A percentile compares a stretch with the other conserved stretches of the same genome.
Conservation (phyloP, 2,329 filamentous ascomycete genomes). For the Alternaria longipes region DNA sequence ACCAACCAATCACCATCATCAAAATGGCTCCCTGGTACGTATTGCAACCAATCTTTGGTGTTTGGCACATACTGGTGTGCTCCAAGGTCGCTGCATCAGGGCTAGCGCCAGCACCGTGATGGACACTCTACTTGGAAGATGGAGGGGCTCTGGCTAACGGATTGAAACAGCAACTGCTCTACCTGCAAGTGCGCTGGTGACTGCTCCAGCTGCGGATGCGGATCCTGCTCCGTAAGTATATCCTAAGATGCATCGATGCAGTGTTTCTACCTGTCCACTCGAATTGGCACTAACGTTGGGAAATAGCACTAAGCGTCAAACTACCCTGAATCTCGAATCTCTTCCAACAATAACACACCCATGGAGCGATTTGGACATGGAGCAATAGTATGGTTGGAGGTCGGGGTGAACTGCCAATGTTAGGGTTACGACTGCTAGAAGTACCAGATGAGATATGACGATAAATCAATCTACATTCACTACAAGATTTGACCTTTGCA, state of each 20-base stretch:
- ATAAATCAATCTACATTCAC: neutral
- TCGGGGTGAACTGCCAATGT: conserved; percentile 1
- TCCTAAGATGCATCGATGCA: neutral
- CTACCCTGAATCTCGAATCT: conserved; percentile 3
- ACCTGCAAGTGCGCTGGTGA: conserved; percentile 44
- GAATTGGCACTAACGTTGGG: neutral
- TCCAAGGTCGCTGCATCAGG: neutral
- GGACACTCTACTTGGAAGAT: conserved; percentile 15
- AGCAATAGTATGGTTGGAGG: neutral
- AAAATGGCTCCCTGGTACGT: conserved; percentile 41
- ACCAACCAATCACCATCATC: conserved; percentile 17
- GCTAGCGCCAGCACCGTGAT: conserved; percentile 31
- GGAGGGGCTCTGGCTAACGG: conserved; percentile 10
- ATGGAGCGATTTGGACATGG: conserved; percentile 1
- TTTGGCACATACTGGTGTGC: neutral
- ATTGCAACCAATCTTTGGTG: neutral
- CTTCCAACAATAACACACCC: neutral
- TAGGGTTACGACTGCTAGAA: conserved; percentile 2
- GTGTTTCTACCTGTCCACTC: neutral
- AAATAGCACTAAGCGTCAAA: conserved; percentile 22
- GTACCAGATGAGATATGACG: neutral
- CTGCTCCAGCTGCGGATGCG: conserved; percentile 45
- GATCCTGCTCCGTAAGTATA: conserved; percentile 36
- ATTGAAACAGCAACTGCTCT: conserved; percentile 31
- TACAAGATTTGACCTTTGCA: neutral